Evolutionary conservation across 1,284 basidiomycete genomes (phyloP).

Genomic region (Phenoliferia sp.): DNA sequence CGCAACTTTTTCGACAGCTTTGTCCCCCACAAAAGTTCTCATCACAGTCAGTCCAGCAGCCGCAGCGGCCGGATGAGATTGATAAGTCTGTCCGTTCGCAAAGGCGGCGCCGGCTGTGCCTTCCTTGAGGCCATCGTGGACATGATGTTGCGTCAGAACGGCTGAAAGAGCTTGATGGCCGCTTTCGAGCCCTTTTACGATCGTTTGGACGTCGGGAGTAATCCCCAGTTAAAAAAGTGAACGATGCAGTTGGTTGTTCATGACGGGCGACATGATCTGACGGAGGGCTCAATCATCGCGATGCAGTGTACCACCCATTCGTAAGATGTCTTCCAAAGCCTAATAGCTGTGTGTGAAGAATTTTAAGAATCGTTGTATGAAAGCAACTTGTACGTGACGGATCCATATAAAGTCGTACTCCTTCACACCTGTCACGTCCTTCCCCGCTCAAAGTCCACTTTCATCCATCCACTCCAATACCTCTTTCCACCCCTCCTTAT

Average conservation of each 20-base stretch:
- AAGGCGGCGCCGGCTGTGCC: neutral
- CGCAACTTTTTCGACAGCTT: neutral
- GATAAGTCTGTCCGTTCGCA: neutral
- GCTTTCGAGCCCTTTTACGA: neutral
- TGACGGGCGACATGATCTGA: too few relatives aligned
- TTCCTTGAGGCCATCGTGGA: neutral
- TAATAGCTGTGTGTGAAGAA: too few relatives aligned
- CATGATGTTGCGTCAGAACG: neutral
- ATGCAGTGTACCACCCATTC: too few relatives aligned
- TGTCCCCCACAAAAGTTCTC: neutral
- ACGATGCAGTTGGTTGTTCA: too few relatives aligned
- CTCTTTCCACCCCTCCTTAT: constrained; percentile 2
- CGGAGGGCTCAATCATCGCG: too few relatives aligned
- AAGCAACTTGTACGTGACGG: too few relatives aligned
- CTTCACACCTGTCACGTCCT: too few relatives aligned
- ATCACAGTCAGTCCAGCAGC: neutral
- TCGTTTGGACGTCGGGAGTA: neutral
- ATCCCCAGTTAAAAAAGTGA: neutral
- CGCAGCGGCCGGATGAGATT: neutral
- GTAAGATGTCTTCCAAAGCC: too few relatives aligned
- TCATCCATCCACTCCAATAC: constrained; percentile 28
- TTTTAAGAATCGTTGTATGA: too few relatives aligned
- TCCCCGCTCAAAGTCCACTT: constrained; percentile 16
- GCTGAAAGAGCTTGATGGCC: neutral
- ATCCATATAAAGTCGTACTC: too few relatives aligned